Evolutionary conservation across 2,329 filamentous ascomycete species (phyloP).

Genomic region (Lecanosticta acicola): DNA sequence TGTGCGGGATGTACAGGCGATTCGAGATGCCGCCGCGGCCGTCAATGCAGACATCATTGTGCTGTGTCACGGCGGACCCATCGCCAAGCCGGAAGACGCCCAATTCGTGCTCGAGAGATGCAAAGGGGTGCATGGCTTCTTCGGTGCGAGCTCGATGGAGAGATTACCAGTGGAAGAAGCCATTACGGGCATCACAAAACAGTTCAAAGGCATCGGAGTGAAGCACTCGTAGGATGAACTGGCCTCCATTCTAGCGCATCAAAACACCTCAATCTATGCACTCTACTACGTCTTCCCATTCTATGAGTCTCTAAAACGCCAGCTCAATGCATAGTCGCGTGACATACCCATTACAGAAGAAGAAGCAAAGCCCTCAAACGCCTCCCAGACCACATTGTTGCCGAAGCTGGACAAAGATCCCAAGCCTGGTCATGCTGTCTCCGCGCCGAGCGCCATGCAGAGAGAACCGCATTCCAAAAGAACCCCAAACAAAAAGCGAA

Average conservation of each 20-base stretch:
- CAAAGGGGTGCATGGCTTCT: constrained; percentile 64
- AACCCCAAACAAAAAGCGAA: neutral
- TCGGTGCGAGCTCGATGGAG: constrained; percentile 66
- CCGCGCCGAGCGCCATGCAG: constrained; percentile 1
- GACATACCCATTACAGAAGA: neutral
- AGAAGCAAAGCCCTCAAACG: neutral
- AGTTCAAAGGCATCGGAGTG: constrained; percentile 44
- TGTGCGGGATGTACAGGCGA: constrained; percentile 56
- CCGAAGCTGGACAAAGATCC: neutral
- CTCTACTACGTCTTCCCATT: neutral
- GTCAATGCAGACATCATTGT: constrained; percentile 58
- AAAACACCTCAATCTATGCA: no score
- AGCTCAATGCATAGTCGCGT: neutral
- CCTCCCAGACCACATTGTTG: neutral
- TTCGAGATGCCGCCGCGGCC: constrained; percentile 54
- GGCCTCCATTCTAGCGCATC: no score
- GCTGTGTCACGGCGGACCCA: constrained; percentile 65
- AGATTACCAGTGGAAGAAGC: constrained; percentile 62
- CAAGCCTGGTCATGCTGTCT: neutral
- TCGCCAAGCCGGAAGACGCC: constrained; percentile 59
- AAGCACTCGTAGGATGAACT: constrained; percentile 4
- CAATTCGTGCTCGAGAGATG: constrained; percentile 57
- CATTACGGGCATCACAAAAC: constrained; percentile 53
- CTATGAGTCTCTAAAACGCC: neutral
- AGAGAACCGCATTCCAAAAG: neutral